Percentiles rank a stretch among this genome's conserved stretches.
These are phyloP conservation scores for Evernia prunastri DNA, from an alignment of 495 filamentous ascomycete genomes.

Conservation along the genomic window DNA sequence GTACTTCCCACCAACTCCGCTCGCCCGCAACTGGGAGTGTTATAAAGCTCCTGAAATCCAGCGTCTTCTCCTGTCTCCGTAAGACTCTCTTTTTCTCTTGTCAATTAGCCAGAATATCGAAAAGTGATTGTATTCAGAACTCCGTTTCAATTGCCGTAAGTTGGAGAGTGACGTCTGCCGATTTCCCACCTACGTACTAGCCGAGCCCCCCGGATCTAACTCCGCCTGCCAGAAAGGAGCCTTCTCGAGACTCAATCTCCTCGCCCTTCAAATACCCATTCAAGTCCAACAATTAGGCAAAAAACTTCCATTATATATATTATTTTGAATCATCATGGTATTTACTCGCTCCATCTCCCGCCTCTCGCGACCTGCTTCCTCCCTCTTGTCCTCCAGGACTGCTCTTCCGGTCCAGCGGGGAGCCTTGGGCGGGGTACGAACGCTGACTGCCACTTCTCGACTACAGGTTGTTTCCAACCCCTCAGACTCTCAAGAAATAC, in stretches of 20 bases:
- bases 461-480: constrained; percentile 25
- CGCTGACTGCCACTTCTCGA: constrained; percentile 34
- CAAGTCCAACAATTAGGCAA: background rate
- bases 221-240: background rate
- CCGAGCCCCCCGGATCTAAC: background rate
- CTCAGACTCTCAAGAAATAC: constrained; percentile 26
- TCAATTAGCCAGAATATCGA: too few relatives aligned
- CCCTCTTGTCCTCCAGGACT: constrained; percentile 42
- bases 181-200: background rate
- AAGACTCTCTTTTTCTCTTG: too few relatives aligned
- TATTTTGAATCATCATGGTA: constrained; percentile 55
- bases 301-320: background rate
- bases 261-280: background rate
- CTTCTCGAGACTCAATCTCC: background rate
- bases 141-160: background rate
- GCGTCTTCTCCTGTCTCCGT: too few relatives aligned
- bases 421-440: constrained; percentile 36
- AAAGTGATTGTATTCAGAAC: too few relatives aligned
- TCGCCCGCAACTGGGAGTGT: background rate
- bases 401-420: constrained; percentile 27
- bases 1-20: background rate
- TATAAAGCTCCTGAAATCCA: background rate
- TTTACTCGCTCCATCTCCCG: constrained; percentile 56
- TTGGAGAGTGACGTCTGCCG: background rate
- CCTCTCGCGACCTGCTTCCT: constrained; percentile 52